Evolutionary conservation across 2,329 filamentous ascomycete genomes (phyloP).

Genomic region (Hirsutella minnesotensis): DNA sequence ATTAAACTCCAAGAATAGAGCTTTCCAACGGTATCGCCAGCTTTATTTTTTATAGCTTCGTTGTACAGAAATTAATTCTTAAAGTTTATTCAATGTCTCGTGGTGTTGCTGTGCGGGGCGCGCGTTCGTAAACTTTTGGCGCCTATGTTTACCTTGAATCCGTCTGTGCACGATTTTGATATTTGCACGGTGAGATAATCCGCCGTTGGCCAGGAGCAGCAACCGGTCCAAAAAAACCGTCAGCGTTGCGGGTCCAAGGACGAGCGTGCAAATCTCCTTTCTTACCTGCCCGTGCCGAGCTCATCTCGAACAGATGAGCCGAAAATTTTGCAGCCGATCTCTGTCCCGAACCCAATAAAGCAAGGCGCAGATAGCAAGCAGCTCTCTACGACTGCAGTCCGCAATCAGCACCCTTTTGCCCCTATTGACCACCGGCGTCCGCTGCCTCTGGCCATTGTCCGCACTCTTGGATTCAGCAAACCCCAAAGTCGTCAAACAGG

Average conservation of each 20-base stretch:
- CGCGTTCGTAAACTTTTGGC: too few species aligned
- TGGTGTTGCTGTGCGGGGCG: too few species aligned
- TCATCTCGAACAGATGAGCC: neutral
- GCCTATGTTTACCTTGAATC: neutral
- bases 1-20: too few species aligned
- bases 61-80: too few species aligned
- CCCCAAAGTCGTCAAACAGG: neutral
- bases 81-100: too few species aligned
- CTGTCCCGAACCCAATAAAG: neutral
- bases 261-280: conserved; percentile 3
- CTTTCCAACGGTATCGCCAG: too few species aligned
- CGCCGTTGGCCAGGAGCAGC: neutral
- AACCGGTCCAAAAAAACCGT: neutral
- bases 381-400: too few species aligned
- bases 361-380: neutral
- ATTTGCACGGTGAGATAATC: neutral
- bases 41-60: too few species aligned
- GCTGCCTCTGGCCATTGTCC: neutral
- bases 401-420: too few species aligned
- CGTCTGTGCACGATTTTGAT: neutral
- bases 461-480: neutral
- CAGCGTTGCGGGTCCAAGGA: conserved; percentile 1
- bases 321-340: conserved; percentile 3
- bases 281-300: neutral
- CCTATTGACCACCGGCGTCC: too few species aligned